A percentile compares a stretch with the other conserved stretches of the same genome.
Evolutionary conservation across 2,329 filamentous ascomycete genomes (phyloP).

Genomic region (Penicillium palitans): DNA sequence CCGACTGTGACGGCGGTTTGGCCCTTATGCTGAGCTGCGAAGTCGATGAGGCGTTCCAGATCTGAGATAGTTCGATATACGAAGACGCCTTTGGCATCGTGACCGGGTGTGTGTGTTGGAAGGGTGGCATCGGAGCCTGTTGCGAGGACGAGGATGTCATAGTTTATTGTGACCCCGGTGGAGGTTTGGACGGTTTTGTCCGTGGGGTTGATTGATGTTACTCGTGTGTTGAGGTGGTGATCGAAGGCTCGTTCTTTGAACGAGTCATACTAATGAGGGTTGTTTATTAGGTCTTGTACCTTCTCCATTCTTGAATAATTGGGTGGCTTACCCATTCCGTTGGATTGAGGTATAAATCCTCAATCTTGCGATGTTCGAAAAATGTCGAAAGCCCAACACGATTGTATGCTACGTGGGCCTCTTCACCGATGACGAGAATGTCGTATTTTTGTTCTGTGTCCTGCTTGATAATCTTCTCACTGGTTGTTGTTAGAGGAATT

Average conservation of each 20-base stretch:
- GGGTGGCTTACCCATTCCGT: conserved; percentile 67
- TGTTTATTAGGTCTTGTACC: not conserved
- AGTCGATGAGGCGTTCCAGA: conserved; percentile 72
- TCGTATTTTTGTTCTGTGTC: conserved; percentile 78
- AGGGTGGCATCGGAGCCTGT: conserved; percentile 84
- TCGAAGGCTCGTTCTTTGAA: conserved; percentile 67
- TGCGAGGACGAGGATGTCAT: conserved; percentile 79
- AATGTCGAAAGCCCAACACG: conserved; percentile 85
- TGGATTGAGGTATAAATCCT: conserved; percentile 85
- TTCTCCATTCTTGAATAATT: not conserved
- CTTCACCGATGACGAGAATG: conserved; percentile 83
- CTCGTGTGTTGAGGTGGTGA: conserved; percentile 73
- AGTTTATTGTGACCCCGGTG: conserved; percentile 67
- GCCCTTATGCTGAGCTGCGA: conserved; percentile 65
- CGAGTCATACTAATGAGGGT: conserved; percentile 58
- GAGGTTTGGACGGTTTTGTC: conserved; percentile 69
- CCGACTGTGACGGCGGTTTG: conserved; percentile 76
- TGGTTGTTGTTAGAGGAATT: conserved; percentile 37
- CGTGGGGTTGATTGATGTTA: conserved; percentile 65
- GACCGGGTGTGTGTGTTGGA: conserved; percentile 69
- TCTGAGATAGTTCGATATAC: conserved; percentile 87
- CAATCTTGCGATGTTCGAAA: conserved; percentile 80
- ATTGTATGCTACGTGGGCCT: conserved; percentile 85
- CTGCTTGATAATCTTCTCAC: conserved; percentile 85
- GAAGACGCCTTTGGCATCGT: conserved; percentile 80